Evolutionary conservation across 257 asterid species (phyloP), one percentile per base, ranked within the genome.

Genomic region (Scutellaria barbata): DNA sequence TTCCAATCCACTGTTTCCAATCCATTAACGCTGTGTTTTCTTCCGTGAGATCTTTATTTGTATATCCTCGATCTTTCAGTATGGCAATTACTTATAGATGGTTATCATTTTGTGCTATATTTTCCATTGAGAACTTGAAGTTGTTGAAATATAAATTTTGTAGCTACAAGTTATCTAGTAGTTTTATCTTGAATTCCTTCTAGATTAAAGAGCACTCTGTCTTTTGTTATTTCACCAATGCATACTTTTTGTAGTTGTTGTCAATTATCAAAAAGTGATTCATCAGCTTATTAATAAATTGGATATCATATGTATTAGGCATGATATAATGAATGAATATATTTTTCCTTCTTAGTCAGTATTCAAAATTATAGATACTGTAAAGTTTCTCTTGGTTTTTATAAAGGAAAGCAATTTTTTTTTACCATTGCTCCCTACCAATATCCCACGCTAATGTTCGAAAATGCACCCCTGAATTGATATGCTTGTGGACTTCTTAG

Each of bases 81-180:
- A n/a, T n/a, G n/a, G n/a, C n/a, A n/a, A n/a, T n/a, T n/a, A n/a
- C n/a, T n/a, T n/a, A n/a, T n/a, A n/a, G n/a, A n/a, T n/a, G n/a
- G n/a, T n/a, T n/a, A n/a, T n/a, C n/a, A n/a, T n/a, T n/a, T n/a
- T n/a, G n/a, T n/a, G n/a, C n/a, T n/a, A n/a, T 54, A 18, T 53
- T 41, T 25, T 58, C 50, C 12, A 20, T 52, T 69, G 61, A 53
- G 68, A 69, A 64, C 75, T 53, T 46, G 53, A 68, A 46, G 63
- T 43, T 50, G 52, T 53, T 77, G 39, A 52, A 70, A 18, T 50
- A 71, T 67, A 54, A 68, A 64, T 77, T n/a, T n/a, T 22, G 42
- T 18, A 41, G 51, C 52, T 40, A 48, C 47, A 10, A 9, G 48
- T 54, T 48, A 14, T 46, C 46, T 68, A 4, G 25, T 16, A 25